These are phyloP conservation scores for Ophiocordyceps camponoti-leonardi DNA, from an alignment of 2,329 filamentous ascomycete species.

Conservation along the genomic window DNA sequence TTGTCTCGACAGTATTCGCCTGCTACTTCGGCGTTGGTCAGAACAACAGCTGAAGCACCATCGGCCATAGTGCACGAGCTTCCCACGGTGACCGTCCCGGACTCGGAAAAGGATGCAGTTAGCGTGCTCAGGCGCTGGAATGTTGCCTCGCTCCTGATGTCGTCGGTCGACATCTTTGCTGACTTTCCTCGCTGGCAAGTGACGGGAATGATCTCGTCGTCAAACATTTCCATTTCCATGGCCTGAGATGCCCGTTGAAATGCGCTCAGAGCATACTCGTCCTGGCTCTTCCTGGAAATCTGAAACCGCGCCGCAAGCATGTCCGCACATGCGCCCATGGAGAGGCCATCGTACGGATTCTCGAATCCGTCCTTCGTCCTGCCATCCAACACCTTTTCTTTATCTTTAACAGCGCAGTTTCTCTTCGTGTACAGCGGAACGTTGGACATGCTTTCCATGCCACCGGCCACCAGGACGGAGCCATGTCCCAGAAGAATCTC, in stretches of 20 bases:
- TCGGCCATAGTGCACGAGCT: constrained; percentile 93
- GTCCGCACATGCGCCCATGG: constrained; percentile 97
- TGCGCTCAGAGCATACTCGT: constrained; percentile 74
- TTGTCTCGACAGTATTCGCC: constrained; percentile 62
- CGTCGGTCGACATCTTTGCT: constrained; percentile 65
- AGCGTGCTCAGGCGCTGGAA: constrained; percentile 70
- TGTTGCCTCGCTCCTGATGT: constrained; percentile 77
- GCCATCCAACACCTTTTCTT: constrained; percentile 77
- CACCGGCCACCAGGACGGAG: constrained; percentile 79
- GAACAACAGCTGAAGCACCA: constrained; percentile 75
- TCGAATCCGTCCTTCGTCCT: constrained; percentile 88
- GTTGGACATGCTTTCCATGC: constrained; percentile 96
- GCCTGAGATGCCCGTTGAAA: constrained; percentile 83
- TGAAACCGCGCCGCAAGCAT: constrained; percentile 77
- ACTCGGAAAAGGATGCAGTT: constrained; percentile 78
- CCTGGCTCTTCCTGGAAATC: constrained; percentile 72
- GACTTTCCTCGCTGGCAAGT: constrained; percentile 71
- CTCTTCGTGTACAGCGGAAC: constrained; percentile 85
- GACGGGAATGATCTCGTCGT: constrained; percentile 79
- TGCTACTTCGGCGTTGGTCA: constrained; percentile 67
- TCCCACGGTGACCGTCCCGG: constrained; percentile 84
- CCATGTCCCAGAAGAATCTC: constrained; percentile 86
- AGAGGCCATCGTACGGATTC: constrained; percentile 91
- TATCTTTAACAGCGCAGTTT: constrained; percentile 71
- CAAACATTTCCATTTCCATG: constrained; percentile 68